Percentiles rank a stretch among this genome's conserved stretches.
Conservation (phyloP, 306 rosid species). For the Prunus mume region DNA sequence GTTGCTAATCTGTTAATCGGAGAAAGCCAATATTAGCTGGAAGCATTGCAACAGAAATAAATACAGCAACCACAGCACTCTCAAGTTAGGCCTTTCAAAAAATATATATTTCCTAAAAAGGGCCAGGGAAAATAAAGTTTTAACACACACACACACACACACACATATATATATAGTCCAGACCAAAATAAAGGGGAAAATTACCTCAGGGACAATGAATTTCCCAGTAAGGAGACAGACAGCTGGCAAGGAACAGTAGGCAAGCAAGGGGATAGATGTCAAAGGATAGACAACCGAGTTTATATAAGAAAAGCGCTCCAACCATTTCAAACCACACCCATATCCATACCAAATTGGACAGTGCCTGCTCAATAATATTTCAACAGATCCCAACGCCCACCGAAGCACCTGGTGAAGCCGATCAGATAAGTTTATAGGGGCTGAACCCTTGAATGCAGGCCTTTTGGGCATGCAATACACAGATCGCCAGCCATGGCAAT, state of each 20-base stretch:
- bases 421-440: slow-evolving; percentile 87
- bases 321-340: slow-evolving; percentile 79
- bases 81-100: not conserved
- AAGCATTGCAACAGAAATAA: not conserved
- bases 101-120: not conserved
- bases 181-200: not conserved
- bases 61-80: not conserved
- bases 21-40: slow-evolving; percentile 16
- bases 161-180: not conserved
- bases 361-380: slow-evolving; percentile 76
- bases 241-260: slow-evolving; percentile 83
- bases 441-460: slow-evolving; percentile 93
- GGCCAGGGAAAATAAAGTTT: not conserved
- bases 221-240: slow-evolving; percentile 90
- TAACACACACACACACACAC: not conserved
- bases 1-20: slow-evolving; percentile 73
- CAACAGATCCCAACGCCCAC: slow-evolving; percentile 95
- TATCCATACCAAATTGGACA: slow-evolving; percentile 95
- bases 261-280: slow-evolving; percentile 78
- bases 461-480: slow-evolving; percentile 90
- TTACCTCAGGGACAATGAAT: slow-evolving; percentile 87
- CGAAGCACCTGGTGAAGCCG: slow-evolving; percentile 92
- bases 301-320: slow-evolving; percentile 89
- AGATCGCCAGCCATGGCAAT: slow-evolving; percentile 94
- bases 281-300: slow-evolving; percentile 89